Evolutionary conservation across 1,284 basidiomycete genomes (phyloP).

Genomic region (Tremellales sp.): DNA sequence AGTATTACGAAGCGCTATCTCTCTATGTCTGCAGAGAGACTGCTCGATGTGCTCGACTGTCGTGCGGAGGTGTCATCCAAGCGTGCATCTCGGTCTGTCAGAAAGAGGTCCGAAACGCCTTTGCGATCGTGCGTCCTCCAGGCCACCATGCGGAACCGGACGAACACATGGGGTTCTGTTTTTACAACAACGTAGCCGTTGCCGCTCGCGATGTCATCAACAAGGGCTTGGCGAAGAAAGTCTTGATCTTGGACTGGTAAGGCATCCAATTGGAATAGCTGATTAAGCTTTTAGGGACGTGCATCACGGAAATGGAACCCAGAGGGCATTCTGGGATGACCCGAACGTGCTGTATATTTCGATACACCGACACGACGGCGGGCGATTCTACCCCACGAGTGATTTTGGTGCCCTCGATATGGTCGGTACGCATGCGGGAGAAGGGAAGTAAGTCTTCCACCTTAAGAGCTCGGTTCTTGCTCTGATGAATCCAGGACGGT

Average conservation of each 20-base stretch:
- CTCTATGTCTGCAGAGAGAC: conserved; percentile 88
- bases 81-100: conserved; percentile 81
- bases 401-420: conserved; percentile 81
- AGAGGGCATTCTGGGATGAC: conserved; percentile 90
- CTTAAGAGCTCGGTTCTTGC: conserved; percentile 16
- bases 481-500: conserved; percentile 61
- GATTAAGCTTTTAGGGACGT: conserved; percentile 68
- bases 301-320: conserved; percentile 98
- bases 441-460: conserved; percentile 66
- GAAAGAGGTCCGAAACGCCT: conserved; percentile 74
- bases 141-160: conserved; percentile 98
- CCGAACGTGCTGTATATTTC: conserved; percentile 92
- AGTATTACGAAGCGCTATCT: conserved; percentile 82
- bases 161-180: conserved; percentile 98
- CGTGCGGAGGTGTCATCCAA: conserved; percentile 92
- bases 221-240: conserved; percentile 64
- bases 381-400: conserved; percentile 87
- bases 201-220: conserved; percentile 76
- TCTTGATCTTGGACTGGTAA: conserved; percentile 94
- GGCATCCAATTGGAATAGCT: conserved; percentile 34
- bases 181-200: conserved; percentile 98
- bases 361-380: conserved; percentile 88
- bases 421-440: conserved; percentile 75
- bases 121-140: conserved; percentile 94
- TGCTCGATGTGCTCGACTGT: conserved; percentile 76